Conservation (phyloP, 495 filamentous ascomycete genomes). For the Aspergillus funiculosus region DNA sequence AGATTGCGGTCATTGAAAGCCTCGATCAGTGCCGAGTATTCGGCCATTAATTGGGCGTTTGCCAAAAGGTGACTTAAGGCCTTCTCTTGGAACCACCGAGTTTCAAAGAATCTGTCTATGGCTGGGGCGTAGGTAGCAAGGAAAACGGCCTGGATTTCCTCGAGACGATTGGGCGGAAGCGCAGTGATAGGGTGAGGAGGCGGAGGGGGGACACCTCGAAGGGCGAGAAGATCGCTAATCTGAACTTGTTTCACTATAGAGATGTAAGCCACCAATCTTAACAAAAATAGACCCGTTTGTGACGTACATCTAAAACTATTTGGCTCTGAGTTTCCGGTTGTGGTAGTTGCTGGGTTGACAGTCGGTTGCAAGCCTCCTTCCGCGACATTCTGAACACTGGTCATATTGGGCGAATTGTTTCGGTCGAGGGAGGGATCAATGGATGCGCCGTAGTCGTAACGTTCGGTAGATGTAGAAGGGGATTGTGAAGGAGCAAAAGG, state of each 20-base stretch:
- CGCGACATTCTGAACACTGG: conserved; percentile 33
- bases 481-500: conserved; percentile 54
- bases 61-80: conserved; percentile 48
- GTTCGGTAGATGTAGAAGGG: conserved; percentile 43
- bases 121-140: conserved; percentile 69
- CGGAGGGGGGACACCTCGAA: conserved; percentile 58
- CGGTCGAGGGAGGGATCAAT: conserved; percentile 71
- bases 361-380: conserved; percentile 27
- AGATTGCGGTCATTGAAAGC: conserved; percentile 42
- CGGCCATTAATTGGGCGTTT: conserved; percentile 54
- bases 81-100: conserved; percentile 67
- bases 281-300: too few species aligned
- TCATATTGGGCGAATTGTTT: conserved; percentile 26
- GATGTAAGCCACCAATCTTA: too few species aligned
- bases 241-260: conserved; percentile 61
- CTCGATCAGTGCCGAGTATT: conserved; percentile 56
- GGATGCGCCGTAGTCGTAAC: conserved; percentile 50
- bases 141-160: conserved; percentile 71
- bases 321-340: conserved; percentile 23
- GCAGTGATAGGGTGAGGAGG: conserved; percentile 51
- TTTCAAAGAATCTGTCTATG: conserved; percentile 75
- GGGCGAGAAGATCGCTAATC: conserved; percentile 67
- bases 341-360: conserved; percentile 26
- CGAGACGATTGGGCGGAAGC: conserved; percentile 47
- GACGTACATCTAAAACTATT: conserved; percentile 37